Percentiles rank a stretch among this genome's conserved stretches.
Conservation (phyloP, 1,284 basidiomycete species). For the Sanghuangporus weigelae region DNA sequence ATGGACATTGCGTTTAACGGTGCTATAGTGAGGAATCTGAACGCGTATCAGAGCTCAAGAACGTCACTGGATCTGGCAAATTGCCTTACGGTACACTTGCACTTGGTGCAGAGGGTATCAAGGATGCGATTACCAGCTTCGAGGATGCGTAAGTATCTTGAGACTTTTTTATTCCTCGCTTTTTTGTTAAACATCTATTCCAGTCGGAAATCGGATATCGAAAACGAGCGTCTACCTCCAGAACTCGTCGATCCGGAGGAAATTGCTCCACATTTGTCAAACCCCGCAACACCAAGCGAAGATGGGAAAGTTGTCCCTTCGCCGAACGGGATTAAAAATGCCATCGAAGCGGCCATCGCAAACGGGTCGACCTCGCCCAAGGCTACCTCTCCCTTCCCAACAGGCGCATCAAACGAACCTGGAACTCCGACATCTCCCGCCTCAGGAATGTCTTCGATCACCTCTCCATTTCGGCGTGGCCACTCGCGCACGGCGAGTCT, state of each 20-base stretch:
- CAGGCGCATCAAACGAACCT: conserved; percentile 30
- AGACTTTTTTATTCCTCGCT: neutral
- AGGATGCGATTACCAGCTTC: conserved; percentile 90
- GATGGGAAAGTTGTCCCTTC: conserved; percentile 38
- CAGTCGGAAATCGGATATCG: conserved; percentile 96
- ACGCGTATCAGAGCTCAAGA: conserved; percentile 95
- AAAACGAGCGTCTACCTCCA: conserved; percentile 95
- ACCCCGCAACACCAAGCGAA: conserved; percentile 47
- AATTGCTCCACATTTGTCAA: conserved; percentile 42
- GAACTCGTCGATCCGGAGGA: conserved; percentile 85
- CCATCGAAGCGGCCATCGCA: conserved; percentile 45
- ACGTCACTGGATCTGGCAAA: conserved; percentile 71
- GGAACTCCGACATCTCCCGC: conserved; percentile 28
- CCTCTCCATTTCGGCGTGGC: conserved; percentile 58
- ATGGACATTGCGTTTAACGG: neutral
- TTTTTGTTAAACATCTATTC: neutral
- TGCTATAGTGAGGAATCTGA: conserved; percentile 88
- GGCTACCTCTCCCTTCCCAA: conserved; percentile 23
- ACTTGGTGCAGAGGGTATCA: conserved; percentile 91
- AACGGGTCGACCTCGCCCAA: conserved; percentile 33
- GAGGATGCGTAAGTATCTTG: conserved; percentile 80
- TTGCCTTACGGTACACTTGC: conserved; percentile 87
- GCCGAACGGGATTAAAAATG: conserved; percentile 47
- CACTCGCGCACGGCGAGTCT: conserved; percentile 86
- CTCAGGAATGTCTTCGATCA: conserved; percentile 26